Evolutionary conservation across 306 rosid species (phyloP), one percentile per base, ranked within the genome.

Genomic region (Acmispon strigosus): DNA sequence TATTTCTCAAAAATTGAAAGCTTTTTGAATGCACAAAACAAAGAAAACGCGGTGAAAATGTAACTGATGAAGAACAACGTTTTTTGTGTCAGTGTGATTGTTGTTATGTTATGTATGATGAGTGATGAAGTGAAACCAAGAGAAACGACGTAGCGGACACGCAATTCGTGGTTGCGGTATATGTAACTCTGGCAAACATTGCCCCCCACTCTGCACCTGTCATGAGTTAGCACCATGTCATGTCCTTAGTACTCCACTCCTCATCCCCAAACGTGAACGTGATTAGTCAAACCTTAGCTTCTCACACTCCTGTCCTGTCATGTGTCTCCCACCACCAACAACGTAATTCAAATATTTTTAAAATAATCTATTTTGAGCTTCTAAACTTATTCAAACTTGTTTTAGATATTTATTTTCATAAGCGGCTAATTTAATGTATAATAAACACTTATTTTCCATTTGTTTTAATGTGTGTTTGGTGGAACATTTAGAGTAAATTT

Each of bases 121-220:
- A 6, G 29, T 9, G 10, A 8, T 41, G 34, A 9, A 45, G 29
- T 24, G 8, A 54, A 58, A 54, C 24, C 56, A 76, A 68, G 43
- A 67, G 37, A 77, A 69, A 61, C 54, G 81, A 76, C 36, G 32
- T 1, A 4, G 72, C 19, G 11, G 76, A 61, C 71, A 76, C 71
- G 79, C 69, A 61, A 39, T 53, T 69, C 63, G 60, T 53, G 32
- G 32, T 27, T 22, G 24, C n/a, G n/a, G n/a, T n/a, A n/a, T n/a
- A n/a, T n/a, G n/a, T n/a, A n/a, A 27, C 3, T 32, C 45, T 64
- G 51, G 74, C 80, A 80, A 80, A 81, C 78, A 62, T 24, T 52
- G 44, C 54, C 76, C 34, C n/a, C 52, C 76, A 6, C 49, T 66
- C 49, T 66, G 57, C 44, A 50, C 70, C 44, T 59, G 51, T 1